phyloP scores from a whole-genome alignment of 2,329 filamentous ascomycete genomes.

The Fusarium nodosum region DNA sequence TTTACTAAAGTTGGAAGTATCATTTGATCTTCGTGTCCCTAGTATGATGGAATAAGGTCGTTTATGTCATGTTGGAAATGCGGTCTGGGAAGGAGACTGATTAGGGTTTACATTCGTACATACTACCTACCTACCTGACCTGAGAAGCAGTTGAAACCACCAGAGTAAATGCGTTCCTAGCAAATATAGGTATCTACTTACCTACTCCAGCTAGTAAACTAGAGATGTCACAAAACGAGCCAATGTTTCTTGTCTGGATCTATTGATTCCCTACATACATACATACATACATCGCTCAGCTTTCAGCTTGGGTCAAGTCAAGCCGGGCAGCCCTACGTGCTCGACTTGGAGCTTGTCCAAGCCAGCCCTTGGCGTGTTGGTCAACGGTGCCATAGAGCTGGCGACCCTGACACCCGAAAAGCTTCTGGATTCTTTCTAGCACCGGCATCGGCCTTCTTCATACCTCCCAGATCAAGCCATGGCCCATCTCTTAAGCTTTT shows the following conservation, averaged over 20 bases:
- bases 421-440: slow-evolving; percentile 41
- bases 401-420: slow-evolving; percentile 29
- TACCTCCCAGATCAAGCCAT: slow-evolving; percentile 28
- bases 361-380: slow-evolving; percentile 30
- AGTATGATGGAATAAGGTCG: slow-evolving; percentile 6
- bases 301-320: neutral
- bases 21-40: neutral
- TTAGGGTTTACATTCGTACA: neutral
- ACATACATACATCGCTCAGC: neutral
- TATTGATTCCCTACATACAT: neutral
- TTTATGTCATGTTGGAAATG: slow-evolving; percentile 25
- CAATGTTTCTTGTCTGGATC: neutral
- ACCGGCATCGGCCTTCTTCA: slow-evolving; percentile 19
- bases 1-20: slow-evolving; percentile 6
- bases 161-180: neutral
- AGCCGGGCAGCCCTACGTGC: slow-evolving; percentile 20
- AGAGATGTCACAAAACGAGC: neutral
- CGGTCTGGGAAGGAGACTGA: slow-evolving; percentile 17
- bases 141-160: neutral
- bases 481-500: slow-evolving; percentile 19
- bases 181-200: no score
- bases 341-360: slow-evolving; percentile 11
- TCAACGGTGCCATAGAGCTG: slow-evolving; percentile 32
- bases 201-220: neutral
- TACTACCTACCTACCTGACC: no score